Evolutionary conservation across 495 filamentous ascomycete genomes (phyloP), one percentile per base, ranked within the genome.

Genomic region (Aspergillus bridgeri): DNA sequence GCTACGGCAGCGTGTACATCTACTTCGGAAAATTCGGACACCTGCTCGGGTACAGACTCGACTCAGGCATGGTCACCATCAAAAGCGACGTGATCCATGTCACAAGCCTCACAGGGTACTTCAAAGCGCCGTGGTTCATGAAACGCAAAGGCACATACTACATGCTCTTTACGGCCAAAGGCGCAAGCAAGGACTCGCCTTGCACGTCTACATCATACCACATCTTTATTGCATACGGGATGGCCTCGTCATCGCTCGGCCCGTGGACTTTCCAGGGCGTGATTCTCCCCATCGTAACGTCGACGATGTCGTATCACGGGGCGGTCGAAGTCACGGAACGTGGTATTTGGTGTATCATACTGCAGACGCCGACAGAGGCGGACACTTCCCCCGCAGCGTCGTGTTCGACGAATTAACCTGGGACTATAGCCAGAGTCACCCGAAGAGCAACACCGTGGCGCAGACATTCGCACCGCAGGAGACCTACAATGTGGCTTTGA

Each of bases 71-170:
- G 52, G 21, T 54, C 8, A 54, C 52, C 3, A 42, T 54, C 21
- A 46, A 22, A 27, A n/a, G 33, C 3, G 15, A 18, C 25, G 52
- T 43, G 13, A 46, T 18, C 13, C 20, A 19, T 5, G 52, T 54
- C 19, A 54, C 52, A 3, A 27, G 42, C 15, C 42, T 54, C 6
- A 54, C 42, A 6, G 52, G 52, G 11, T 54, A 46, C 22, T 54
- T 54, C 24, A 42, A 54, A 42, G 52, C 52, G 13, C 52, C 52
- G 5, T 54, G 52, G 52, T 18, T 54, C 15, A 54, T 54, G 52
- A 54, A 54, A 42, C 42, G 52, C 17, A 24, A 46, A 9, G 42
- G 29, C 15, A 42, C 38, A 3, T 54, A 54, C 22, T 54, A 54
- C 52, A 54, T 54, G 52, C 38, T 54, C 21, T 54, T 45, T 20